phyloP scores from a whole-genome alignment of 1,139 yeast genomes.

The Geotrichum histeridarum region DNA sequence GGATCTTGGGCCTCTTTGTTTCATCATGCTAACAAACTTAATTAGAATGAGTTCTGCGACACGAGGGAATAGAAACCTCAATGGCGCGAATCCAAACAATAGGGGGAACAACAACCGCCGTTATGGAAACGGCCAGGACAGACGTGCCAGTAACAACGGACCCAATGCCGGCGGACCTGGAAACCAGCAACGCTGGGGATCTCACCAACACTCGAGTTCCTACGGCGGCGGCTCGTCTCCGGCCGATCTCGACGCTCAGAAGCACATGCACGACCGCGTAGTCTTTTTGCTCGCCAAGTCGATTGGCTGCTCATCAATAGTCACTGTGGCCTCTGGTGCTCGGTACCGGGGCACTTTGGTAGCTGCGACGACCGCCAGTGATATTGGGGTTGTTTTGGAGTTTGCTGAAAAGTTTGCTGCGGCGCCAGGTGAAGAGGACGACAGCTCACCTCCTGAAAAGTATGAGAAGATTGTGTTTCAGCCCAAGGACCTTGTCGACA shows the following conservation, averaged over 20 bases:
- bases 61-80: slow-evolving; percentile 12
- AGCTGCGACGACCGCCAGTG: slow-evolving; percentile 42
- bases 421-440: slow-evolving; percentile 37
- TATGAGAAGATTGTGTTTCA: slow-evolving; percentile 50
- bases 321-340: slow-evolving; percentile 60
- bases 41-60: slow-evolving; percentile 15
- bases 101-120: slow-evolving; percentile 9
- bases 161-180: slow-evolving; percentile 4
- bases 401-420: slow-evolving; percentile 45
- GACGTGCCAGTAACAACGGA: slow-evolving; percentile 1
- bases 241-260: slow-evolving; percentile 16
- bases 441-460: slow-evolving; percentile 35
- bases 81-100: slow-evolving; percentile 6
- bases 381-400: slow-evolving; percentile 51
- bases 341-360: slow-evolving; percentile 56
- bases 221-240: slow-evolving; percentile 8
- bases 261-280: slow-evolving; percentile 47
- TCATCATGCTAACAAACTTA: background rate
- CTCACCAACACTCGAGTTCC: background rate
- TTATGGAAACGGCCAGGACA: slow-evolving; percentile 9
- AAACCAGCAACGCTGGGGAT: slow-evolving; percentile 3
- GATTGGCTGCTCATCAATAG: slow-evolving; percentile 52
- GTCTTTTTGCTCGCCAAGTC: slow-evolving; percentile 49
- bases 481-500: slow-evolving; percentile 60
- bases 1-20: no score